Base-by-base conservation (phyloP, 257 asterid genomes). In the Solanum dulcamara region DNA sequence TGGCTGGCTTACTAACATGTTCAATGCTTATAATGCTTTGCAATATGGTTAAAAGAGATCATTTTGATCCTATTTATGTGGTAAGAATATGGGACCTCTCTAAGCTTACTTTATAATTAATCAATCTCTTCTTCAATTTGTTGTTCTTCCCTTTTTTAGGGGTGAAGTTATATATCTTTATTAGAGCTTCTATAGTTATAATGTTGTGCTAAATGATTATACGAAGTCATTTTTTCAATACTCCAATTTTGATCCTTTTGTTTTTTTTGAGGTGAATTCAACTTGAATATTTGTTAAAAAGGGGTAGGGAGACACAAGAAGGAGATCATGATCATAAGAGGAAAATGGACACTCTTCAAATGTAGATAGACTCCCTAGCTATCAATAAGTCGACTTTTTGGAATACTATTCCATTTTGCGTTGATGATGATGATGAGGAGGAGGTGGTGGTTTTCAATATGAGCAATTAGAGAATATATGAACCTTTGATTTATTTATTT, bases 21-120 rank as follows among this genome's bases (percentile, higher is more conserved):
- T 89, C 95, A 84, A 92, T 92, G 95, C 91, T 92, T 70, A 12
- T 89, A 51, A 92, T 92, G 95, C 89, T 92, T 15, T 93, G 92
- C 37, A 91, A 91, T 81, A 92, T 92, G 95, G 89, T 92, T 5
- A 92, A 92, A 57, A 87, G 88, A 85, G 94, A 92, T 85, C 94
- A 92, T 64, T 83, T 92, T n/a, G 95, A 92, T 83, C 93, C 95
- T 1, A 53, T 89, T 79, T 71, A 44, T 77, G 82, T 89, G 88
- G 95, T 92, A 84, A 62, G 91, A 35, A 26, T 24, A 11, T 32
- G 12, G 6, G 5, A 30, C 12, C 3, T 66, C 3, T 12, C 6
- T 60, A 6, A 28, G 1, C 60, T 67, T 68, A 46, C 9, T 44
- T 42, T 26, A n/a, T n/a, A 0, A 22, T 22, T 14, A 44, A 24